phyloP scores from a whole-genome alignment of 2,329 filamentous ascomycete genomes.

The Drechslera avenae region DNA sequence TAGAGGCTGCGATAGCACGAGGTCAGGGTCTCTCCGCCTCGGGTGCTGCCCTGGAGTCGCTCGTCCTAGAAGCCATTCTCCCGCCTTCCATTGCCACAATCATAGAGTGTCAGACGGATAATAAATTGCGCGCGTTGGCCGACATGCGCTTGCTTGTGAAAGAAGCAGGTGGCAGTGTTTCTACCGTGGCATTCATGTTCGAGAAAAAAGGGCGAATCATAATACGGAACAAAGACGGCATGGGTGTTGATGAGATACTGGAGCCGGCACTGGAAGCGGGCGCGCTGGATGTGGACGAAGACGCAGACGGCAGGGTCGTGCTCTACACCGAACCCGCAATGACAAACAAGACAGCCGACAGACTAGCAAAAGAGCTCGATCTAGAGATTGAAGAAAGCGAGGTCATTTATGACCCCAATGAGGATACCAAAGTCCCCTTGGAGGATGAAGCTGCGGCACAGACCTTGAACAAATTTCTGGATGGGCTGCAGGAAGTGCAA shows the following conservation, averaged over 20 bases:
- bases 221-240: constrained; percentile 64
- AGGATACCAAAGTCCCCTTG: constrained; percentile 73
- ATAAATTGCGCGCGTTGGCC: constrained; percentile 72
- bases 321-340: constrained; percentile 71
- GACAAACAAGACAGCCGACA: constrained; percentile 67
- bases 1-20: constrained; percentile 84
- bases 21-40: constrained; percentile 81
- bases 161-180: constrained; percentile 69
- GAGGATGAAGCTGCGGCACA: constrained; percentile 62
- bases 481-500: constrained; percentile 69
- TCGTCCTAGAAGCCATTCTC: constrained; percentile 81
- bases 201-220: constrained; percentile 76
- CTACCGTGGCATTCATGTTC: constrained; percentile 84
- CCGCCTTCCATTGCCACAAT: constrained; percentile 76
- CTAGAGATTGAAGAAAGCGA: constrained; percentile 75
- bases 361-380: constrained; percentile 65
- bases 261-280: constrained; percentile 86
- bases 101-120: constrained; percentile 85
- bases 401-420: constrained; percentile 83
- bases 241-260: constrained; percentile 72
- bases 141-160: constrained; percentile 76
- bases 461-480: constrained; percentile 64
- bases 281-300: constrained; percentile 72
- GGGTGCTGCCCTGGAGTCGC: constrained; percentile 75
- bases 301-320: constrained; percentile 71